These are phyloP conservation scores for Cantharellus anzutake DNA, from an alignment of 768 basidiomycete genomes.

Conservation along the genomic window DNA sequence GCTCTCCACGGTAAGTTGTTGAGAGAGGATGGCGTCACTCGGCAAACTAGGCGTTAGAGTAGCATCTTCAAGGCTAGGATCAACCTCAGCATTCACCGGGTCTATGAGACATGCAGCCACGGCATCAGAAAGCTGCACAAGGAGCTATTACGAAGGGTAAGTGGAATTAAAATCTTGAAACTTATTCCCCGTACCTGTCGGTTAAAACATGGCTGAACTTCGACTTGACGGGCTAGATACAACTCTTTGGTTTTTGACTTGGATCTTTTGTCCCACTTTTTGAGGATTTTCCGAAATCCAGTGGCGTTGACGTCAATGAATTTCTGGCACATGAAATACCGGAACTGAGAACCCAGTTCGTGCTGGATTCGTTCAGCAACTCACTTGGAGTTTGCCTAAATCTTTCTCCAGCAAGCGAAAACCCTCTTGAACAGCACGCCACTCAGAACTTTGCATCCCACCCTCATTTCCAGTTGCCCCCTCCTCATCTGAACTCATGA, in stretches of 20 bases:
- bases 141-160: constrained; percentile 39
- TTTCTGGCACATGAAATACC: constrained; percentile 32
- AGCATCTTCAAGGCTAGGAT: constrained; percentile 59
- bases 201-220: constrained; percentile 97
- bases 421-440: constrained; percentile 92
- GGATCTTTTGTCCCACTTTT: constrained; percentile 96
- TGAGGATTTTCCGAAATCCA: constrained; percentile 91
- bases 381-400: constrained; percentile 83
- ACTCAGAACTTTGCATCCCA: constrained; percentile 56
- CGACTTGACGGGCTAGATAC: constrained; percentile 89
- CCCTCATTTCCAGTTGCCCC: constrained; percentile 25
- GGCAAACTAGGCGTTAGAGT: constrained; percentile 26
- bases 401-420: constrained; percentile 89
- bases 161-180: neutral
- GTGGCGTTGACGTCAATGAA: constrained; percentile 95
- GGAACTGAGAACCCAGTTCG: neutral
- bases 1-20: constrained; percentile 44
- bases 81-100: constrained; percentile 54
- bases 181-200: constrained; percentile 40
- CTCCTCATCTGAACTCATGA: constrained; percentile 49
- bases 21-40: constrained; percentile 40
- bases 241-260: constrained; percentile 92
- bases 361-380: constrained; percentile 8
- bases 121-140: constrained; percentile 86
- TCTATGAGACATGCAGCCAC: constrained; percentile 70